phyloP scores from a whole-genome alignment of 257 asterid species.

The Penstemon eatonii region DNA sequence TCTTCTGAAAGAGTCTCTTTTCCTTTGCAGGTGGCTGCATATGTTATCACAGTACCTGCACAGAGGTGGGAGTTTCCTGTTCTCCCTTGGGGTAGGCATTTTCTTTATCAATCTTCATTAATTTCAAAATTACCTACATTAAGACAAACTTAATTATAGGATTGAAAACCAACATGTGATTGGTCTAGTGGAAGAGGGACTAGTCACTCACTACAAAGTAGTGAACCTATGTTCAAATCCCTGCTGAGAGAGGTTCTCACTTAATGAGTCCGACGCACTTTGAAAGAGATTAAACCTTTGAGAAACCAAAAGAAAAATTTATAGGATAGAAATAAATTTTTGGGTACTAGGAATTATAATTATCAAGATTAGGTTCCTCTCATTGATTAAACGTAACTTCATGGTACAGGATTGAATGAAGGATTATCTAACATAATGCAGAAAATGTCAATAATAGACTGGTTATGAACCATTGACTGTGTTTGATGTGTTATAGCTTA shows the following conservation, averaged over 20 bases:
- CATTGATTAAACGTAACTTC: neutral
- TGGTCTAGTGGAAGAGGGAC: neutral
- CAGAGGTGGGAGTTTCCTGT: constrained; percentile 85
- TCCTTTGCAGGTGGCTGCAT: constrained; percentile 60
- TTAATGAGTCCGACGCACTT: no score
- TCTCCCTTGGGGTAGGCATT: constrained; percentile 79
- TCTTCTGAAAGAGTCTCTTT: constrained; percentile 15
- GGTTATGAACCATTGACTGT: neutral
- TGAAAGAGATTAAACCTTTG: neutral
- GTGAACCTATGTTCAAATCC: no score
- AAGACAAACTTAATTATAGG: no score
- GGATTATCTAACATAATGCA: neutral
- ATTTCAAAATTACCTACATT: neutral
- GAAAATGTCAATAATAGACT: neutral
- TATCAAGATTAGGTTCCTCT: no score
- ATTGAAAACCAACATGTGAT: neutral
- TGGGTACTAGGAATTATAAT: no score
- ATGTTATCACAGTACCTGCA: constrained; percentile 63
- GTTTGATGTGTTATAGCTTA: neutral
- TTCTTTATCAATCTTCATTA: neutral
- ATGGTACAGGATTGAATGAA: neutral
- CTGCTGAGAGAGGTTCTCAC: no score
- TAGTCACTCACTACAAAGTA: no score
- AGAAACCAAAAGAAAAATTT: neutral
- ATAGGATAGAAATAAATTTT: no score